Percentiles rank a stretch among this genome's conserved stretches.
Evolutionary conservation across 495 filamentous ascomycete species (phyloP).

Genomic region (Penicillium fimorum): DNA sequence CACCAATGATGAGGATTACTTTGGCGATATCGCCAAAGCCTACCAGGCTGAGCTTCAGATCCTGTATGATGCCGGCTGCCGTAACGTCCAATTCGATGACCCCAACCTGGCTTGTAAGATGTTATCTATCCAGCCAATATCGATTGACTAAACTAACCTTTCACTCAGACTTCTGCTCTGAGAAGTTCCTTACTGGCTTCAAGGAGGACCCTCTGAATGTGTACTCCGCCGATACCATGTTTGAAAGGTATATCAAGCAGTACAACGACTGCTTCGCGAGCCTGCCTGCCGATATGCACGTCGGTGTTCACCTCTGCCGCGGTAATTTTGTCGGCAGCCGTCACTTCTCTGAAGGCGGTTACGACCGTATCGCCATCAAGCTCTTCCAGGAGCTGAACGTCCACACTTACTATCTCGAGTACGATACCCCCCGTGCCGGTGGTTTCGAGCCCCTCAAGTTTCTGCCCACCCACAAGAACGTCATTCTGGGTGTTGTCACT

Average conservation of each 20-base stretch:
- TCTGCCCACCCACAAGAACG: conserved; percentile 69
- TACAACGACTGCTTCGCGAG: conserved; percentile 72
- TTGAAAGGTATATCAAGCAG: conserved; percentile 71
- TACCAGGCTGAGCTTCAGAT: conserved; percentile 65
- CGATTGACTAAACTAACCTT: not conserved
- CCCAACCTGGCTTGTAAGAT: conserved; percentile 70
- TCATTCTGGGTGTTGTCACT: conserved; percentile 73
- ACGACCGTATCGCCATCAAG: conserved; percentile 76
- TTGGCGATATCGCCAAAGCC: conserved; percentile 69
- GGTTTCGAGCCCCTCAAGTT: conserved; percentile 75
- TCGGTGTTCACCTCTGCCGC: conserved; percentile 76
- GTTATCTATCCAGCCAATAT: not conserved
- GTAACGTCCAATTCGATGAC: conserved; percentile 75
- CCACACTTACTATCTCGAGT: conserved; percentile 81
- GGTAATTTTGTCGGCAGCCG: conserved; percentile 76
- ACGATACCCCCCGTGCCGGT: conserved; percentile 72
- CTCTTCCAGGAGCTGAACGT: conserved; percentile 75
- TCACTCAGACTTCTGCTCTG: conserved; percentile 64
- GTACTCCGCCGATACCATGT: conserved; percentile 60
- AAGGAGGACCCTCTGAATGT: conserved; percentile 53
- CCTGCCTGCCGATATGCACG: conserved; percentile 65
- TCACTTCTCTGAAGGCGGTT: conserved; percentile 79
- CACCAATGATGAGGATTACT: conserved; percentile 65
- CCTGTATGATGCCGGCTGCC: conserved; percentile 65
- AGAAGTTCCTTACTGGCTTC: conserved; percentile 71